phyloP scores from a whole-genome alignment of 2,329 filamentous ascomycete species.

The Cladosporium halotolerans region DNA sequence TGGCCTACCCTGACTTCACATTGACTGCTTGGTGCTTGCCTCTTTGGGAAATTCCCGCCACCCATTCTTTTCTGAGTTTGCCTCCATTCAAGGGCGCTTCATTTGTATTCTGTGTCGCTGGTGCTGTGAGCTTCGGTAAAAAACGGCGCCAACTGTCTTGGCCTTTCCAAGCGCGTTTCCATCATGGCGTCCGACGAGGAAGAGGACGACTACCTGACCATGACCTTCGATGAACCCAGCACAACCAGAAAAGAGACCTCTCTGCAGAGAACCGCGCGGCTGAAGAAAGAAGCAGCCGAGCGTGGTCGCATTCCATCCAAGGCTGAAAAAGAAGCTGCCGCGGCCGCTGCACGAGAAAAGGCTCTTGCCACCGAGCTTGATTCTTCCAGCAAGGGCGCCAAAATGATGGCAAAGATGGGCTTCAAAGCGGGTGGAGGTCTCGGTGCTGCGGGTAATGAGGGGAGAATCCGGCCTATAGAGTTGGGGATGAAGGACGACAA shows the following conservation, averaged over 20 bases:
- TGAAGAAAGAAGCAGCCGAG: constrained; percentile 55
- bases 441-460: constrained; percentile 51
- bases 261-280: constrained; percentile 51
- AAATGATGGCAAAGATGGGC: constrained; percentile 96
- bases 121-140: no score
- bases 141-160: no score
- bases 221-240: constrained; percentile 70
- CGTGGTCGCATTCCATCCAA: constrained; percentile 66
- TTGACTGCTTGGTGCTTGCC: no score
- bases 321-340: constrained; percentile 70
- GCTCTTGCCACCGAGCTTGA: constrained; percentile 69
- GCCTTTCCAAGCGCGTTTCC: not conserved
- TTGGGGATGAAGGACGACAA: constrained; percentile 72
- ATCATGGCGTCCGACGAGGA: constrained; percentile 47
- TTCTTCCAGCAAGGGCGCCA: constrained; percentile 60
- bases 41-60: no score
- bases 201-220: constrained; percentile 95
- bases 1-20: no score
- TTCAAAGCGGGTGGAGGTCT: constrained; percentile 71
- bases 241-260: constrained; percentile 52
- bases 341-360: constrained; percentile 63
- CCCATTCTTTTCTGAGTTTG: no score
- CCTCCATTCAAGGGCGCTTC: no score
- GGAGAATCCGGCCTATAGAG: constrained; percentile 64
- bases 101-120: no score